These are phyloP conservation scores for Cyanodermella asteris DNA, from an alignment of 2,329 filamentous ascomycete species.

Conservation along the genomic window DNA sequence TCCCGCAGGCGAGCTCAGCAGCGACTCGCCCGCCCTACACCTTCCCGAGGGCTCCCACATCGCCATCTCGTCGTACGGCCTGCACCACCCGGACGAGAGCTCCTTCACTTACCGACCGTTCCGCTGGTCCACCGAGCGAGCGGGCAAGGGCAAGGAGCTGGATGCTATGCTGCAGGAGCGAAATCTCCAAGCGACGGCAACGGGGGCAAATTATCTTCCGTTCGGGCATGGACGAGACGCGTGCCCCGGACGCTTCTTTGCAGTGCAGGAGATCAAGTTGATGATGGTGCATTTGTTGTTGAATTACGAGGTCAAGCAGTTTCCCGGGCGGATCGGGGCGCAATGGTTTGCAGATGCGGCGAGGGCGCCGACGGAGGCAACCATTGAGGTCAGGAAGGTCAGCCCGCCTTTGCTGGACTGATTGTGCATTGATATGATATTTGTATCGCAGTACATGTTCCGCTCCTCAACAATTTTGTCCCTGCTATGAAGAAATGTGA, in stretches of 20 bases:
- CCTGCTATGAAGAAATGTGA: too few relatives aligned
- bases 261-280: slow-evolving; percentile 13
- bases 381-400: too few relatives aligned
- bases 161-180: too few relatives aligned
- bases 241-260: slow-evolving; percentile 16
- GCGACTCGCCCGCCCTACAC: slow-evolving; percentile 19
- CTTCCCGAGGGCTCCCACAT: slow-evolving; percentile 23
- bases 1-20: too few relatives aligned
- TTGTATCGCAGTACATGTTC: too few relatives aligned
- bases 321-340: too few relatives aligned
- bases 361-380: too few relatives aligned
- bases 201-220: slow-evolving; percentile 11
- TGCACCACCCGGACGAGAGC: slow-evolving; percentile 18
- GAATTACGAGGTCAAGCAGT: slow-evolving; percentile 13
- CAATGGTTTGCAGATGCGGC: too few relatives aligned
- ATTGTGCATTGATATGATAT: too few relatives aligned
- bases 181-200: slow-evolving; percentile 13
- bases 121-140: slow-evolving; percentile 14
- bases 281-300: slow-evolving; percentile 11
- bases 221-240: slow-evolving; percentile 18
- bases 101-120: slow-evolving; percentile 14
- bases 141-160: slow-evolving; percentile 11
- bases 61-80: slow-evolving; percentile 22
- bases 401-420: too few relatives aligned
- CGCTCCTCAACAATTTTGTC: too few relatives aligned